These are phyloP conservation scores for Botrytis fragariae DNA, from an alignment of 2,329 filamentous ascomycete genomes.

Conservation along the genomic window DNA sequence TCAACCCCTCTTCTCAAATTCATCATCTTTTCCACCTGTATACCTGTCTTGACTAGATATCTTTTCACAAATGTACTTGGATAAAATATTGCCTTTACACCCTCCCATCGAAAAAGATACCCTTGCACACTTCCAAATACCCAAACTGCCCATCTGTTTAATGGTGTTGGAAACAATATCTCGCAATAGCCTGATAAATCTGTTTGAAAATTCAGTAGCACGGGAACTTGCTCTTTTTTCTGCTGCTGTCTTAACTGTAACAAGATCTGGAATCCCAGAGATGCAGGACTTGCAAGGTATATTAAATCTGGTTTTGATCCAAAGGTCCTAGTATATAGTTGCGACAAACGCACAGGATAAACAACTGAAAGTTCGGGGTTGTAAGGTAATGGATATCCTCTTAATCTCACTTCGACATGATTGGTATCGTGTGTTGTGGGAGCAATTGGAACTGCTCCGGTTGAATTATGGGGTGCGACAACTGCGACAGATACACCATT, in stretches of 20 bases:
- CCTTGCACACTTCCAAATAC: conserved; percentile 63
- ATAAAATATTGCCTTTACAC: conserved; percentile 66
- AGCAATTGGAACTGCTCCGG: conserved; percentile 41
- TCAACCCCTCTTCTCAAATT: conserved; percentile 64
- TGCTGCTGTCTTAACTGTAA: conserved; percentile 63
- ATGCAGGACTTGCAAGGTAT: conserved; percentile 68
- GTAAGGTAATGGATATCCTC: conserved; percentile 66
- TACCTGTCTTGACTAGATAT: conserved; percentile 58
- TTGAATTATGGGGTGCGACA: conserved; percentile 56
- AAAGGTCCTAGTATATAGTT: conserved; percentile 60
- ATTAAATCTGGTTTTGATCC: conserved; percentile 60
- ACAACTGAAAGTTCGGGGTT: conserved; percentile 69
- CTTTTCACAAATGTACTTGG: conserved; percentile 60
- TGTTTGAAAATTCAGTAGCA: conserved; percentile 70
- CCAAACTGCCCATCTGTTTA: conserved; percentile 60
- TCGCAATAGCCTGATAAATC: conserved; percentile 67
- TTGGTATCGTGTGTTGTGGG: conserved; percentile 30
- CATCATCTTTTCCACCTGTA: conserved; percentile 56
- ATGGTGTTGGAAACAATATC: conserved; percentile 63
- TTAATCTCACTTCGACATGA: conserved; percentile 54
- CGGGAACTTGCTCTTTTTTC: conserved; percentile 52
- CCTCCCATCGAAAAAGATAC: conserved; percentile 60
- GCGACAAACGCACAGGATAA: conserved; percentile 64
- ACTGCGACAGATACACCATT: conserved; percentile 64
- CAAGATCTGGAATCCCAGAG: conserved; percentile 68